These are phyloP conservation scores for Suillus sp. DNA, from an alignment of 768 basidiomycete species.

Conservation along the genomic window DNA sequence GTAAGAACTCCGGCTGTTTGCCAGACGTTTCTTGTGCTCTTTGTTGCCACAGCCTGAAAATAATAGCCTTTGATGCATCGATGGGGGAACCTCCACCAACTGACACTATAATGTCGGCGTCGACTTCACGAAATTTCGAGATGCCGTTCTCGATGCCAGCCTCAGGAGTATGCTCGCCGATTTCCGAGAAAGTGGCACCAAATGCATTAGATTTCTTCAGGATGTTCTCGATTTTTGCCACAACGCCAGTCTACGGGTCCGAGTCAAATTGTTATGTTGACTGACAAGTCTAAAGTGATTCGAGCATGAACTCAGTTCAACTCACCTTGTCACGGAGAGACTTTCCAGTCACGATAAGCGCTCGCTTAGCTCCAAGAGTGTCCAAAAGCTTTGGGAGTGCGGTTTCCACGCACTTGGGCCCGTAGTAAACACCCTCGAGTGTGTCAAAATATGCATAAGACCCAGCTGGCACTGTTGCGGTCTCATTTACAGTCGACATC, in stretches of 20 bases:
- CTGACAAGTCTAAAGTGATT: background rate
- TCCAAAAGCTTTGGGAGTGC: constrained; percentile 66
- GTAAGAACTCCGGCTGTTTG: constrained; percentile 38
- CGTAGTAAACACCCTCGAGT: constrained; percentile 69
- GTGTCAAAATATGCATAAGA: constrained; percentile 70
- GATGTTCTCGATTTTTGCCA: constrained; percentile 37
- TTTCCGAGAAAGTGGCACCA: constrained; percentile 69
- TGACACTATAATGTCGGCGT: constrained; percentile 69
- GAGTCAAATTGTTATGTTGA: constrained; percentile 15
- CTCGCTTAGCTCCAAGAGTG: constrained; percentile 58
- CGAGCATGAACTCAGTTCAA: constrained; percentile 7
- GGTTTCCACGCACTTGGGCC: constrained; percentile 63
- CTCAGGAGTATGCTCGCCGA: constrained; percentile 73
- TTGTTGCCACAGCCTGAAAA: constrained; percentile 53
- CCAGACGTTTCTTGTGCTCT: constrained; percentile 48
- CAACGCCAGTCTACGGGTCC: constrained; percentile 27
- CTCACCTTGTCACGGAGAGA: constrained; percentile 65
- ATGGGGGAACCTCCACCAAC: constrained; percentile 83
- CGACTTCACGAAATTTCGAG: constrained; percentile 52
- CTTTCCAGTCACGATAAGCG: constrained; percentile 71
- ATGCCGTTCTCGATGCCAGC: constrained; percentile 63
- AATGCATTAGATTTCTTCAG: constrained; percentile 60
- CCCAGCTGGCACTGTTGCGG: constrained; percentile 43
- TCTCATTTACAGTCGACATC: background rate
- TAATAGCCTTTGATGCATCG: constrained; percentile 75